These are phyloP conservation scores for Boletus rubescentipes DNA, from an alignment of 768 basidiomycete species.

Conservation along the genomic window DNA sequence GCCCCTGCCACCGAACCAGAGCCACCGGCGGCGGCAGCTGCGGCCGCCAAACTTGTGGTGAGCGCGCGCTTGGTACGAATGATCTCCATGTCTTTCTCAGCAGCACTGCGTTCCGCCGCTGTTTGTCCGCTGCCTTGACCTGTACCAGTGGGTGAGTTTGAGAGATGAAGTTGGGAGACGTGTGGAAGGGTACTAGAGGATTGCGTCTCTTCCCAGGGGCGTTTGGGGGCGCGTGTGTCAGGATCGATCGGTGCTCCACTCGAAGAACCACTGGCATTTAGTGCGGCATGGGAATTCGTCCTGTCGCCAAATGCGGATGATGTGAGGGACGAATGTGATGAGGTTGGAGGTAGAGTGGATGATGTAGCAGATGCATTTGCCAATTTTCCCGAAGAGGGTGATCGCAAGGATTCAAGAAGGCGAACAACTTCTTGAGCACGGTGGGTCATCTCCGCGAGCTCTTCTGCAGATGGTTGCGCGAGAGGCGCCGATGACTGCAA, in stretches of 20 bases:
- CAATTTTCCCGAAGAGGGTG: conserved; percentile 22
- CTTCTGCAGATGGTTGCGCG: conserved; percentile 50
- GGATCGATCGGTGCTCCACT: conserved; percentile 24
- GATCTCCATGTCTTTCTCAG: conserved; percentile 83
- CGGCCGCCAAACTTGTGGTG: conserved; percentile 57
- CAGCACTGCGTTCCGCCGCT: conserved; percentile 54
- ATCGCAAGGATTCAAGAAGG: conserved; percentile 49
- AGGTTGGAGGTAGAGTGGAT: conserved; percentile 9
- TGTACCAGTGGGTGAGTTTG: conserved; percentile 10
- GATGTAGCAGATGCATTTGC: conserved; percentile 12
- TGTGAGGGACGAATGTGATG: conserved; percentile 18
- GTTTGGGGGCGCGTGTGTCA: conserved; percentile 58
- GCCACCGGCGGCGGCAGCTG: conserved; percentile 38
- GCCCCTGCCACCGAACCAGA: conserved; percentile 34
- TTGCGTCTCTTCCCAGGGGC: conserved; percentile 72
- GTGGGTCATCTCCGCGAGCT: conserved; percentile 69
- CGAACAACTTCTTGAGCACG: conserved; percentile 66
- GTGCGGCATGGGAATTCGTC: conserved; percentile 31
- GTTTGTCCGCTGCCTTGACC: conserved; percentile 22
- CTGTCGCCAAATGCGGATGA: conserved; percentile 23
- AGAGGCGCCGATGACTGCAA: conserved; percentile 46
- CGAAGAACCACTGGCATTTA: conserved; percentile 22
- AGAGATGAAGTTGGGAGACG: conserved; percentile 26
- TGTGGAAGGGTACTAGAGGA: conserved; percentile 17
- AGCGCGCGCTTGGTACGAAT: conserved; percentile 79